Conservation (phyloP, 2,329 filamentous ascomycete genomes). For the Fusarium setosum region DNA sequence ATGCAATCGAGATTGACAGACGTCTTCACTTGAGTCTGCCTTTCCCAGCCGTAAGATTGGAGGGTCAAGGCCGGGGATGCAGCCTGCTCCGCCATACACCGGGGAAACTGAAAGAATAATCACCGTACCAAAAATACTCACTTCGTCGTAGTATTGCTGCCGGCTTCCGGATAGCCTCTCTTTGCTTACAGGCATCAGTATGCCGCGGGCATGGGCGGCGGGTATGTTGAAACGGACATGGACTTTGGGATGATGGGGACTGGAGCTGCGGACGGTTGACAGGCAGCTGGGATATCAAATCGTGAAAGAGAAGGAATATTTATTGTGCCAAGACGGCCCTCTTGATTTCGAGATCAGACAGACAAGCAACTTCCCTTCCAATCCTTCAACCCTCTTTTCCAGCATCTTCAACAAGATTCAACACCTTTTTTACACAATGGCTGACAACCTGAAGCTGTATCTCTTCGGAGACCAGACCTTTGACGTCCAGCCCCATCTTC, state of each 20-base stretch:
- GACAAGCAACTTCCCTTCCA: conserved; percentile 4
- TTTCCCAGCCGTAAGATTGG: background rate
- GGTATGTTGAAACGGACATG: background rate
- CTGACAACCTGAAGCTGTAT: conserved; percentile 22
- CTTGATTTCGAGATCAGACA: background rate
- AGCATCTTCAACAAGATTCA: conserved; percentile 26
- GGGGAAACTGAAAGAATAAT: too few species aligned
- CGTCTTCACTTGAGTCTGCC: background rate
- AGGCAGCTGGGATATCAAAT: background rate
- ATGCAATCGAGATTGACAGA: background rate
- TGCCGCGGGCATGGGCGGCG: background rate
- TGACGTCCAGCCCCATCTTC: conserved; percentile 28
- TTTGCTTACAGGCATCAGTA: background rate
- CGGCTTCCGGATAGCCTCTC: too few species aligned
- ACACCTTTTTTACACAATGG: conserved; percentile 28
- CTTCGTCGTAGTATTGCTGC: background rate
- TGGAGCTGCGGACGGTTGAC: too few species aligned
- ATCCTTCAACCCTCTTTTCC: conserved; percentile 24
- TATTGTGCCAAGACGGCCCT: background rate
- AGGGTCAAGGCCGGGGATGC: too few species aligned
- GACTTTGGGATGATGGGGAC: background rate
- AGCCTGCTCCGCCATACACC: too few species aligned
- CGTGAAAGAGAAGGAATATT: conserved; percentile 1
- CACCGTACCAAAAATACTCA: background rate
- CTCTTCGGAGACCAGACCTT: conserved; percentile 37